Evolutionary conservation across 352 stramenopile species (phyloP).

Genomic region (Pythium phragmiticola): DNA sequence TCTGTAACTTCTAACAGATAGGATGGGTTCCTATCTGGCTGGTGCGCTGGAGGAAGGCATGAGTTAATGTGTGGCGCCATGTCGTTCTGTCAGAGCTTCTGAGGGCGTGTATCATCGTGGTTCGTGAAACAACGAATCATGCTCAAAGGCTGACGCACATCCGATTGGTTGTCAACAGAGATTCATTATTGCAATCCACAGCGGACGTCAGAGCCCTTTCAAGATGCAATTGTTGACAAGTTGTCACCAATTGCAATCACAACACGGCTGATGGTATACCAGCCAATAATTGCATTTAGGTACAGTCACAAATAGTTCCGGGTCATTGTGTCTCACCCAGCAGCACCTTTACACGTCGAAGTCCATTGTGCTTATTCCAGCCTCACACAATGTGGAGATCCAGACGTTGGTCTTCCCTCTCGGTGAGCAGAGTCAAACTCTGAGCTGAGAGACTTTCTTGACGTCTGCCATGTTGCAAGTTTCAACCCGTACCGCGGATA

Average conservation of each 20-base stretch:
- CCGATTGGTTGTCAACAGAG: too few species aligned
- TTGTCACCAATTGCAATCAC: too few species aligned
- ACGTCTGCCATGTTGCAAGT: slow-evolving; percentile 3
- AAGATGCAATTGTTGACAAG: too few species aligned
- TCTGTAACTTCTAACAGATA: not conserved
- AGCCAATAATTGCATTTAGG: not conserved
- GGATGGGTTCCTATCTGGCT: too few species aligned
- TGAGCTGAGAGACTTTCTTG: slow-evolving; percentile 4
- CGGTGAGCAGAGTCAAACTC: not conserved
- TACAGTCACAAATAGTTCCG: slow-evolving; percentile 11
- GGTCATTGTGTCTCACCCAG: not conserved
- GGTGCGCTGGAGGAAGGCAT: not conserved
- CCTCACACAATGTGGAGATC: not conserved
- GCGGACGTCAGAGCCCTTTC: too few species aligned
- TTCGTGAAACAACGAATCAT: too few species aligned
- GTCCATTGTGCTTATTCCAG: not conserved
- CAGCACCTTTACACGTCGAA: slow-evolving; percentile 12
- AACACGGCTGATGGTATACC: too few species aligned
- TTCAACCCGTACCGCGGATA: too few species aligned
- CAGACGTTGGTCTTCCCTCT: not conserved
- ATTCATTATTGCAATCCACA: too few species aligned
- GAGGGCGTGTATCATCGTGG: not conserved
- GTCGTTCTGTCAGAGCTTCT: not conserved
- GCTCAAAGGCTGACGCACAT: too few species aligned
- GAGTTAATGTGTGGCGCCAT: slow-evolving; percentile 18